phyloP scores from a whole-genome alignment of 768 basidiomycete genomes.

The Coprinopsis marcescibilis region DNA sequence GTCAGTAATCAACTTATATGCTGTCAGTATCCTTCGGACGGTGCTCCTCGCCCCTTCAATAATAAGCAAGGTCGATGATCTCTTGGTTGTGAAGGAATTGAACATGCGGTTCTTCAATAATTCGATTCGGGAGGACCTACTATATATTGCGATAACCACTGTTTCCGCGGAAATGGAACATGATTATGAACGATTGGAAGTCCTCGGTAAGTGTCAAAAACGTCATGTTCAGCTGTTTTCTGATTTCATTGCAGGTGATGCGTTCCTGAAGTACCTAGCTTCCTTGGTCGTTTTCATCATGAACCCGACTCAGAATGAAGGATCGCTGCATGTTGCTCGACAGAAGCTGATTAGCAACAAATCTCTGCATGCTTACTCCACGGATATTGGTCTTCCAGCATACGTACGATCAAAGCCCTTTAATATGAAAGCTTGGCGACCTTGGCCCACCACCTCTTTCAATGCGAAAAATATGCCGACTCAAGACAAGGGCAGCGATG shows the following conservation, averaged over 20 bases:
- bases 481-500: not conserved
- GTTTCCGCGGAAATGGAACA: slow-evolving; percentile 64
- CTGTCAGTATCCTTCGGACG: slow-evolving; percentile 61
- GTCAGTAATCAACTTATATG: slow-evolving; percentile 1
- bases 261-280: slow-evolving; percentile 75
- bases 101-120: slow-evolving; percentile 63
- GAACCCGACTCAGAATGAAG: slow-evolving; percentile 59
- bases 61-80: slow-evolving; percentile 63
- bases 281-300: slow-evolving; percentile 72
- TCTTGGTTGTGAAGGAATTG: slow-evolving; percentile 72
- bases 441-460: slow-evolving; percentile 23
- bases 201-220: slow-evolving; percentile 53
- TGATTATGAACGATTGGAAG: slow-evolving; percentile 81
- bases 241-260: slow-evolving; percentile 50
- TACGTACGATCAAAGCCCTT: slow-evolving; percentile 75
- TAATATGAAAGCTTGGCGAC: slow-evolving; percentile 59
- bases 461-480: not conserved
- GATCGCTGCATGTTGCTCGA: slow-evolving; percentile 59
- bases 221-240: slow-evolving; percentile 5
- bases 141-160: slow-evolving; percentile 64
- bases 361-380: slow-evolving; percentile 50
- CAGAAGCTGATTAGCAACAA: slow-evolving; percentile 74
- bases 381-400: slow-evolving; percentile 54
- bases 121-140: slow-evolving; percentile 51
- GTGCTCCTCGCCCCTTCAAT: slow-evolving; percentile 71